phyloP scores from a whole-genome alignment of 352 stramenopile genomes.

The Albugo laibachii region DNA sequence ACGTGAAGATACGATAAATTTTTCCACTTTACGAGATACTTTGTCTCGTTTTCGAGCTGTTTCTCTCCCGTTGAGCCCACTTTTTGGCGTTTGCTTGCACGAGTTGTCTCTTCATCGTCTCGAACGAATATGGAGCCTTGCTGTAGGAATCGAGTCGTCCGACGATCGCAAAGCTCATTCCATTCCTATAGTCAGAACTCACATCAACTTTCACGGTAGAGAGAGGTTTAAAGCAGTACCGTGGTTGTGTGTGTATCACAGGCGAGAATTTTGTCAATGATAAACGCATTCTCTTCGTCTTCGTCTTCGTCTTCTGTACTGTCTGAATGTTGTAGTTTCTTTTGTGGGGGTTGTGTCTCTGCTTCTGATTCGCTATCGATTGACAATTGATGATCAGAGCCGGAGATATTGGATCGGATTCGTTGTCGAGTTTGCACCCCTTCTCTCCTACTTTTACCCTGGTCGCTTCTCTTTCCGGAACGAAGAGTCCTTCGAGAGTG shows the following conservation, averaged over 20 bases:
- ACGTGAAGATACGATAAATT: slow-evolving; percentile 78
- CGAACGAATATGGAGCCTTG: slow-evolving; percentile 70
- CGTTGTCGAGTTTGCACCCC: no score
- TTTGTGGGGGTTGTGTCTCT: no score
- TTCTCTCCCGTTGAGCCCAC: background rate
- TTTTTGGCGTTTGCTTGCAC: background rate
- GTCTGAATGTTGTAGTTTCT: no score
- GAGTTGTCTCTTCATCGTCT: slow-evolving; percentile 15
- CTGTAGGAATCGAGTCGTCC: slow-evolving; percentile 52
- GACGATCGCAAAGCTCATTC: slow-evolving; percentile 47
- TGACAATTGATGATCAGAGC: no score
- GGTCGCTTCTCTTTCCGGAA: no score
- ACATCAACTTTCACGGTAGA: no score
- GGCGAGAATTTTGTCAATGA: slow-evolving; percentile 71
- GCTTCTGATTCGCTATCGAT: no score
- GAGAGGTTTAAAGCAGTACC: no score
- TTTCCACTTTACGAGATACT: slow-evolving; percentile 85
- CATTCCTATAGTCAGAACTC: slow-evolving; percentile 17
- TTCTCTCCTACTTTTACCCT: no score
- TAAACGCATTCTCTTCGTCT: slow-evolving; percentile 45
- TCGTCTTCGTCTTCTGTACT: background rate
- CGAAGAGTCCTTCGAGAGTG: no score
- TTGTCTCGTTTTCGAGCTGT: slow-evolving; percentile 23
- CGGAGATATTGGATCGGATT: no score
- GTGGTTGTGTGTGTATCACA: slow-evolving; percentile 58